Evolutionary conservation across 2,329 filamentous ascomycete species (phyloP), one percentile per base, ranked within the genome.

Genomic region (Tolypocladium inflatum): DNA sequence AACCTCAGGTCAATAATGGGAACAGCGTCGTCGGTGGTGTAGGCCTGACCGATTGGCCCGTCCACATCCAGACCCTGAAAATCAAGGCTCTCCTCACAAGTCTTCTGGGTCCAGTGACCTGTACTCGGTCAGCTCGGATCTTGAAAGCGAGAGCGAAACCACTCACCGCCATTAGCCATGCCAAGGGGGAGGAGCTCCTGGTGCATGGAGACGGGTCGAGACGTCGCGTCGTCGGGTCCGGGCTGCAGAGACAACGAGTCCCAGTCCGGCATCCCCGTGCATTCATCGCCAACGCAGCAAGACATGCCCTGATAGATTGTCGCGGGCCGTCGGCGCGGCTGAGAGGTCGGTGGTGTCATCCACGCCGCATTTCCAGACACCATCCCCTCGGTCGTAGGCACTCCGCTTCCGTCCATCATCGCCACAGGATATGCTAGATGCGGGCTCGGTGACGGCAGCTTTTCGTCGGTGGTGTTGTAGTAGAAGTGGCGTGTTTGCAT

Each of bases 281-380:
- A 82, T 51, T 81, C 77, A 61, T 83, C 81, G 41, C 76, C 75
- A 61, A 82, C 73, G 65, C 79, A 82, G 70, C 82, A 86, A 21
- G 81, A 80, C 66, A 85, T 84, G 55, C 79, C 80, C 66, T 84
- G 82, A 63, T 85, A 81, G 58, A 85, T 84, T 43, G 82, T 83
- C 50, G 79, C 80, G 57, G 83, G 82, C 43, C 81, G 77, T 53
- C 78, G 79, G 61, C 80, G 76, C 59, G 76, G 71, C 57, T 81
- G 78, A 45, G 81, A 74, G 15, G 75, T 77, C 10, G 82, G 80
- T 55, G 55, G 51, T 19, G 81, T 80, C 58, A 81, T 79, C 81
- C 82, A 85, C 63, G 80, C 71, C 39, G 75, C 76, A 42, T 77
- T 71, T 33, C 77, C 70, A 58, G 73, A 70, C 57, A 73, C 69